Percentiles rank a stretch among this genome's conserved stretches.
These are phyloP conservation scores for Ceratonia siliqua DNA, from an alignment of 306 rosid genomes.

Conservation along the genomic window DNA sequence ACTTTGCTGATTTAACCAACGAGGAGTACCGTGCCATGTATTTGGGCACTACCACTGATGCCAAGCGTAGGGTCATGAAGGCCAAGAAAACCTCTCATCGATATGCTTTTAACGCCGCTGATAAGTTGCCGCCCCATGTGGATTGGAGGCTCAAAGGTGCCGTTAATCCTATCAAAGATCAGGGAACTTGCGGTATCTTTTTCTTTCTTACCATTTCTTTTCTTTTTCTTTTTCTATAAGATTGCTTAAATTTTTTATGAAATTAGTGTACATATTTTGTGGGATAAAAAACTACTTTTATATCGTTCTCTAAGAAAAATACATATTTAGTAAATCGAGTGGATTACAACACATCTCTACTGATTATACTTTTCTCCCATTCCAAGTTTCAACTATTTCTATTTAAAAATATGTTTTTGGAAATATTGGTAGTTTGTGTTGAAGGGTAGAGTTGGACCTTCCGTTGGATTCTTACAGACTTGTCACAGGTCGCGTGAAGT, in stretches of 20 bases:
- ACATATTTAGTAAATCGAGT: too few relatives aligned
- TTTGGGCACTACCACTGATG: constrained; percentile 54
- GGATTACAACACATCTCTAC: neutral
- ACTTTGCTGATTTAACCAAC: constrained; percentile 77
- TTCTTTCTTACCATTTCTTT: neutral
- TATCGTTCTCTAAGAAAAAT: too few relatives aligned
- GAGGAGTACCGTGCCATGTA: constrained; percentile 68
- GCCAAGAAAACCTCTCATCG: constrained; percentile 57
- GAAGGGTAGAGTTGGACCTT: constrained; percentile 5
- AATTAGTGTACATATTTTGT: too few relatives aligned
- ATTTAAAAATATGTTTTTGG: too few relatives aligned
- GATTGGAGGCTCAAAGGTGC: constrained; percentile 89
- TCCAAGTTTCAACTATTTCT: neutral
- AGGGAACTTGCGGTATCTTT: constrained; percentile 77
- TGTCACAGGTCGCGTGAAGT: neutral
- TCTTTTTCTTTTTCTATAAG: rapidly evolving
- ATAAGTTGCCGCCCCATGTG: constrained; percentile 57
- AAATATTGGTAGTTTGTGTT: neutral
- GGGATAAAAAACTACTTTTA: too few relatives aligned
- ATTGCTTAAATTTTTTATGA: too few relatives aligned
- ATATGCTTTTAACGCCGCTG: constrained; percentile 46
- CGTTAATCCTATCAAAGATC: constrained; percentile 73
- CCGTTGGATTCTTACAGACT: neutral
- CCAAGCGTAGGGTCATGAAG: constrained; percentile 59
- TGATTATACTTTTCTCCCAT: neutral